Base-by-base conservation (phyloP, 208 protist species). In the Leishmania aethiopica region DNA sequence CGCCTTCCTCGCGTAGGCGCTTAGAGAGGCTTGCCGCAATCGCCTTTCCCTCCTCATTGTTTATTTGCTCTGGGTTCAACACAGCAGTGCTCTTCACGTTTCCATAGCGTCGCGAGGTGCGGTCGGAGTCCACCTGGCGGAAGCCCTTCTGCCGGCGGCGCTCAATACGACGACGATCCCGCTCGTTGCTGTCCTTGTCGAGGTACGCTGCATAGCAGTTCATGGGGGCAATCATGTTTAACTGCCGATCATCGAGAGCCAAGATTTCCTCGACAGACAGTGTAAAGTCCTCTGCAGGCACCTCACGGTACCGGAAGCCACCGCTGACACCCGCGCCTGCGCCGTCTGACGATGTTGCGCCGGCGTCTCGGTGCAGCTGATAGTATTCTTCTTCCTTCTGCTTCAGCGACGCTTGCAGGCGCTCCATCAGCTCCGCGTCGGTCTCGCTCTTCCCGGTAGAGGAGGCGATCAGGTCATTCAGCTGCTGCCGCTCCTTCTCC, bases 161-260 rank as follows among this genome's bases (percentile, higher is more conserved):
- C 70, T 94, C 89, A 77, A 94, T 89, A 32, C 86, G 83, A 3
- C 81, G 78, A 32, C 92, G 89, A 86, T 98, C 95, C 11, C 92
- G 88, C 75, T 79, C 53, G 86, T 98, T 98, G 64, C 80, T 89
- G 1, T 81, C 80, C 74, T 89, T 85, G 71, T 92, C 86, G 4
- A 95, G 86, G 87, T 98, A 98, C 1, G 96, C 92, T 1, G 96
- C 94, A 83, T 98, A 98, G 86, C 94, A 98, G 77, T 88, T 92
- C 91, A 98, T 93, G n/a, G 96, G 96, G 37, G 93, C 96, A 62
- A 98, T 92, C 90, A 97, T 96, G 86, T 98, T 98, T 45, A 98
- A 91, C 80, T 96, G 94, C 0, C 96, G 92, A 73, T 98, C 96
- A 88, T 98, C 96, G 17, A 89, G 84, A 6, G 91, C 84, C 40